Conservation (phyloP, 2,329 filamentous ascomycete species). For the Dactylonectria macrodidyma region DNA sequence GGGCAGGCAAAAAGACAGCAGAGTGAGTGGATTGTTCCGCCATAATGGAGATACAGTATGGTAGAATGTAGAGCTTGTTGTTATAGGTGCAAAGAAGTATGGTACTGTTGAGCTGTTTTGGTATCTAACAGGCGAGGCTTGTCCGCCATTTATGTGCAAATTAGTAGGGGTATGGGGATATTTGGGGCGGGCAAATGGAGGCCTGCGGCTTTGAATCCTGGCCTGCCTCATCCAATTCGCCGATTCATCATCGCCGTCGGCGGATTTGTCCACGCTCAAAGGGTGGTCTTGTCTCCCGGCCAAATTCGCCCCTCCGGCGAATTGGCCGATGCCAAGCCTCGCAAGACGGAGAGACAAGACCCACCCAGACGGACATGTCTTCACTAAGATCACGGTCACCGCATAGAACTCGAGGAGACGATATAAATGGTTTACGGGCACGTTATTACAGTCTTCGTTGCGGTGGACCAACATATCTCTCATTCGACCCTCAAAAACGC, state of each 20-base stretch:
- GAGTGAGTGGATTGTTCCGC: neutral
- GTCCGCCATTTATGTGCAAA: neutral
- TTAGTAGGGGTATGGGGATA: no score
- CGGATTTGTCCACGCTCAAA: neutral
- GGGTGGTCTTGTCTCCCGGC: neutral
- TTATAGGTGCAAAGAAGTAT: neutral
- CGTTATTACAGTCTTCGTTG: neutral
- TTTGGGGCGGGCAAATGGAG: neutral
- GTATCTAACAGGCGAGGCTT: neutral
- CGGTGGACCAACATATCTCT: neutral
- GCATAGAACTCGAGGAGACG: neutral
- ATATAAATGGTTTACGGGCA: neutral
- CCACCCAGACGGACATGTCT: neutral
- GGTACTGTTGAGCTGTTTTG: neutral
- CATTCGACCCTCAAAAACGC: neutral
- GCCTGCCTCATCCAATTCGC: neutral
- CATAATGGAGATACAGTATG: neutral
- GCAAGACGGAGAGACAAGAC: neutral
- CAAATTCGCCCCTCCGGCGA: neutral
- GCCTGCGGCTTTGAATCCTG: neutral
- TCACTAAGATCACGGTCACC: neutral
- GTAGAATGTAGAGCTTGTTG: neutral
- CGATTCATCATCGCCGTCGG: neutral
- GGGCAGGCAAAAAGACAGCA: slow-evolving; percentile 2
- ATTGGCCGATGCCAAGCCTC: slow-evolving; percentile 6